phyloP scores from a whole-genome alignment of 371 early-diverging fungal species.

The Mortierella sp. region DNA sequence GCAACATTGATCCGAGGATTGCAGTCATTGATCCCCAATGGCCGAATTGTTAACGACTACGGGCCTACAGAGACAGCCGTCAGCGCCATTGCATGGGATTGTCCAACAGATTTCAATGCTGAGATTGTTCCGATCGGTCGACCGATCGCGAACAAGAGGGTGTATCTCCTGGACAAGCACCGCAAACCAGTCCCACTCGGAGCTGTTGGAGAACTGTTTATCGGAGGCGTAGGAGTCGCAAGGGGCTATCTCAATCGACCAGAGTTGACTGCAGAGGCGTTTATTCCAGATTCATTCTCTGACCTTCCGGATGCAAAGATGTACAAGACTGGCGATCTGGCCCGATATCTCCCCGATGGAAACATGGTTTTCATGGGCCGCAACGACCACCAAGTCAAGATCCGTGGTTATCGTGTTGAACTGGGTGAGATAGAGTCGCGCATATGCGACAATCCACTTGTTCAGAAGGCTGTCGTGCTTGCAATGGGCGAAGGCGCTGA shows the following conservation, averaged over 20 bases:
- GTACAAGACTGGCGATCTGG: constrained; percentile 57
- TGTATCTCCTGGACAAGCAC: constrained; percentile 9
- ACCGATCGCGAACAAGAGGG: background rate
- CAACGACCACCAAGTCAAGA: constrained; percentile 54
- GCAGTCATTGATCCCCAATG: background rate
- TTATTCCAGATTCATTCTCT: constrained; percentile 9
- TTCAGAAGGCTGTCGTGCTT: background rate
- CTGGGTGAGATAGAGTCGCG: constrained; percentile 47
- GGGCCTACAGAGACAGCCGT: constrained; percentile 45
- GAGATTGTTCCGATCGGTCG: constrained; percentile 12
- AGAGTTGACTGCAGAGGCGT: constrained; percentile 19
- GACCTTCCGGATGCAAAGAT: constrained; percentile 11
- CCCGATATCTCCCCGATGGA: constrained; percentile 45
- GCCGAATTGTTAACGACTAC: constrained; percentile 17
- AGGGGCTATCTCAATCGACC: constrained; percentile 41
- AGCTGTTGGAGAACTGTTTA: constrained; percentile 31
- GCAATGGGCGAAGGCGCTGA: background rate
- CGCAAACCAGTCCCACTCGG: constrained; percentile 22
- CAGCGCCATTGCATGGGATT: background rate
- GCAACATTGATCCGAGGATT: background rate
- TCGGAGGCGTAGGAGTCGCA: constrained; percentile 18
- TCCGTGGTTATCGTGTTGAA: constrained; percentile 58
- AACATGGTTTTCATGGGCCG: constrained; percentile 35
- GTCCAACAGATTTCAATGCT: background rate
- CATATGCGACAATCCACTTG: background rate